Evolutionary conservation across 805 yeast species (phyloP), one percentile per base, ranked within the genome.

Genomic region (Starmerella sp.): DNA sequence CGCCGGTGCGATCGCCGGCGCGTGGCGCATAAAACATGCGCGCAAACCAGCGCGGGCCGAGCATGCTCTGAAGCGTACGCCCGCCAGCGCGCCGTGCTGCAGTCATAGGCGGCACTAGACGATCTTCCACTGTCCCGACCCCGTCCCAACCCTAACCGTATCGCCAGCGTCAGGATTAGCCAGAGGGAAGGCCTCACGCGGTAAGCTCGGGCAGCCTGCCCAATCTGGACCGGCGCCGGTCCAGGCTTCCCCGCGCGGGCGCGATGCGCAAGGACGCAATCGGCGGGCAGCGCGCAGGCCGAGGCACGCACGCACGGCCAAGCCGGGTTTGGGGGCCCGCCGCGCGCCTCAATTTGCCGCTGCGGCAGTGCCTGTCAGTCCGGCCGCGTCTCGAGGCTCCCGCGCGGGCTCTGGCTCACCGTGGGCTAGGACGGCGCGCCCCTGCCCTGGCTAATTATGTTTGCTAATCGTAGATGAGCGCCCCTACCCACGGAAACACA

Each of bases 381-480:
- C 5, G 5, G 22, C 8, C 43, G 43, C 43, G 45, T 29, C 11
- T 9, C 45, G 32, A 42, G 15, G 32, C 7, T 6, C 38, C 48
- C 22, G 22, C 22, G 15, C 37, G 1, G 38, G 34, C 31, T 34
- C n/a, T 46, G 22, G 22, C 22, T 15, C 5, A n/a, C 11, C 7
- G n/a, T 3, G 31, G 49, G 39, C 49, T 17, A 34, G 49, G 39
- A 7, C 17, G n/a, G 14, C 32, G 8, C 10, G 9, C 49, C 49
- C 49, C 5, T 34, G 13, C 15, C 49, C 49, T 32, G n/a, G n/a
- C 39, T 46, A 46, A 46, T 46, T 46, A 46, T 46, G 39, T 46
- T 46, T 46, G 49, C 49, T 46, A 34, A 46, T 46, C 49, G 49
- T 11, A 46, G 49, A 46, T 32, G 49, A 11, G 38, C 10, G 39